Evolutionary conservation across 768 basidiomycete species (phyloP), one percentile per base, ranked within the genome.

Genomic region (Pleurotus pulmonarius): DNA sequence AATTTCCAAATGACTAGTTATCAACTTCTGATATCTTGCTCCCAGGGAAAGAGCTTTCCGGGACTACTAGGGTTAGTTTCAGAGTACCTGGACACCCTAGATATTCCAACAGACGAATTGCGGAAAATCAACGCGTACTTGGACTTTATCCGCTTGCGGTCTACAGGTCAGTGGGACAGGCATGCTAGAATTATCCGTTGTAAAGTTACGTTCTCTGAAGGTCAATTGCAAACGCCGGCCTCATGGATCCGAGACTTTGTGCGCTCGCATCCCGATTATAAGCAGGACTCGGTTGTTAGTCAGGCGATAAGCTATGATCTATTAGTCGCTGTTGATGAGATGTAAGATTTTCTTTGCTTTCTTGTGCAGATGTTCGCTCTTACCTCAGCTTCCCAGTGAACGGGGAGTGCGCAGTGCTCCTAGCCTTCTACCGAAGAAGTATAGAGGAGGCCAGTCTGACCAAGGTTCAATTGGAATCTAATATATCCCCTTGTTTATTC

Each of bases 231-330:
- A 67, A 98, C 97, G 0, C 83, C 92, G 5, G 97, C 97, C 9
- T 84, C 86, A 3, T 99, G 94, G 94, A 94, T 97, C 56, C 83
- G 97, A 37, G 80, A 89, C 46, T 98, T 98, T 71, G 90, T 99
- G 43, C 84, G 86, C 22, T 81, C 86, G 1, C 97, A 99, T 69
- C 92, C 95, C 6, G 81, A 75, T n/a, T 99, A 99, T 75, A 87
- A 89, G 69, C 80, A 83, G 49, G 94, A 99, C 72, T 96, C 94
- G n/a, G 88, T 90, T 49, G 92, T 99, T 16, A 88, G 79, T 49
- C 82, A 92, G 64, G 86, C 90, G 71, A 93, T 98, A 66, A 97
- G 94, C 66, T 97, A 95, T 67, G 97, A 99, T 72, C 80, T 99
- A 24, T 77, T 97, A 67, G 78, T 85, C 45, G 91, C 92, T 2